Evolutionary conservation across 345 rosid species (phyloP), one percentile per base, ranked within the genome.

Genomic region (Pelargonium nanum): DNA sequence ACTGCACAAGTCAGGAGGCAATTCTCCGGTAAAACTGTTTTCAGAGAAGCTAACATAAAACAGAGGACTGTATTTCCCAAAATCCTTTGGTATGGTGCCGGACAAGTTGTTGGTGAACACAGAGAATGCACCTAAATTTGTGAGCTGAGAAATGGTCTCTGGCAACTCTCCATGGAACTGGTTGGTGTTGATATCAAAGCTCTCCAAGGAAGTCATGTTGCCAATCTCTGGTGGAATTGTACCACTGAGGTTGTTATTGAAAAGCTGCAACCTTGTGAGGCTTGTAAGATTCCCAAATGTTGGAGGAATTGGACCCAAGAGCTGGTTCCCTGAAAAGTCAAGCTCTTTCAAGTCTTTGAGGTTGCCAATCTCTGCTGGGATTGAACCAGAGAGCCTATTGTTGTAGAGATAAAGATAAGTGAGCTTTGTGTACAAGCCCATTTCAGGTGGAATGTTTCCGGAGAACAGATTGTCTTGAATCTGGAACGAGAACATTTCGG

Each of bases 21-120:
- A 63, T 63, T 82, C 86, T 40, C 87, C 87, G 0, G 68, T 21
- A 76, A 86, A 86, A 65, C 71, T 80, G 74, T 86, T 86, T 72
- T 75, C 59, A 0, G 94, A 78, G 64, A 86, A 74, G 74, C 86
- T 72, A 21, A 73, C 86, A 59, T 53, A 20, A 17, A 0, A 0
- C 69, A 86, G 56, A 19, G 75, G 85, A 61, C 66, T 80, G 32
- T 74, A 25, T 70, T 75, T 82, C 57, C 94, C 94, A 19, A 86
- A 71, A 63, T 82, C 84, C 0, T 20, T 61, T 0, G 89, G 83
- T 56, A 84, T 58, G 62, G 26, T 52, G n/a, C 89, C 89, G 0
- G 79, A 72, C 58, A 86, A 80, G 22, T 74, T 73, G 28, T 86
- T 84, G 19, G 71, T 70, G 74, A 77, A 79, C 28, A 86, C 19